These are phyloP conservation scores for Echinochloa phyllopogon DNA, from an alignment of 176 grass and related monocot genomes.

Conservation along the genomic window DNA sequence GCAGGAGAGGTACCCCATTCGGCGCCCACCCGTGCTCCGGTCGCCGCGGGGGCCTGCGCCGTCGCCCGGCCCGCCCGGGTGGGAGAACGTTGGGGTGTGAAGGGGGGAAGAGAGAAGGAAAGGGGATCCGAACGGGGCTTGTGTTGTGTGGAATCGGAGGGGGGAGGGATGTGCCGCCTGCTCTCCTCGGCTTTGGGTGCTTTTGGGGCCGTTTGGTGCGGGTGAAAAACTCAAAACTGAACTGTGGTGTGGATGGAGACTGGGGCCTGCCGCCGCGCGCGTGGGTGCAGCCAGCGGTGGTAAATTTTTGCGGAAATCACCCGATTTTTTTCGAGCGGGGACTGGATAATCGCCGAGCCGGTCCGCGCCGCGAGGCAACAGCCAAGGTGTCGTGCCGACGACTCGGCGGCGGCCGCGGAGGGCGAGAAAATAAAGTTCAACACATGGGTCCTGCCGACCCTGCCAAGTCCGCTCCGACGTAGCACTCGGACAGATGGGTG, in stretches of 20 bases:
- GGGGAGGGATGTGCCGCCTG: not conserved
- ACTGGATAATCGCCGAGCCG: not conserved
- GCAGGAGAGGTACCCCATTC: slow-evolving; percentile 98
- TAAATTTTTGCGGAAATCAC: not conserved
- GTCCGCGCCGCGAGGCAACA: not conserved
- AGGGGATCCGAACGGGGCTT: not conserved
- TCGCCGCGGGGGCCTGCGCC: not conserved
- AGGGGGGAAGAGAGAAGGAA: not conserved
- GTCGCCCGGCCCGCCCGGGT: not conserved
- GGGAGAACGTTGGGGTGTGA: not conserved
- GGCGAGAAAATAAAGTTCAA: not conserved
- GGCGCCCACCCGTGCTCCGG: not conserved
- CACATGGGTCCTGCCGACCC: not conserved
- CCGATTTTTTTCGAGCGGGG: not conserved
- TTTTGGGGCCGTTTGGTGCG: not conserved
- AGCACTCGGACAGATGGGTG: not conserved
- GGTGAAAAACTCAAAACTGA: not conserved
- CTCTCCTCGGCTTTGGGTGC: not conserved
- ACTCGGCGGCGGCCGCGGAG: not conserved
- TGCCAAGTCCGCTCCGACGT: not conserved
- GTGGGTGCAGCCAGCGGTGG: not conserved
- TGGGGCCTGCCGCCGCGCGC: not conserved
- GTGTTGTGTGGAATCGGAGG: not conserved
- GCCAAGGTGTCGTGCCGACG: not conserved
- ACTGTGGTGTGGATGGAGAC: not conserved